phyloP scores from a whole-genome alignment of 1,284 basidiomycete genomes.

The Psilocybe mexicana region DNA sequence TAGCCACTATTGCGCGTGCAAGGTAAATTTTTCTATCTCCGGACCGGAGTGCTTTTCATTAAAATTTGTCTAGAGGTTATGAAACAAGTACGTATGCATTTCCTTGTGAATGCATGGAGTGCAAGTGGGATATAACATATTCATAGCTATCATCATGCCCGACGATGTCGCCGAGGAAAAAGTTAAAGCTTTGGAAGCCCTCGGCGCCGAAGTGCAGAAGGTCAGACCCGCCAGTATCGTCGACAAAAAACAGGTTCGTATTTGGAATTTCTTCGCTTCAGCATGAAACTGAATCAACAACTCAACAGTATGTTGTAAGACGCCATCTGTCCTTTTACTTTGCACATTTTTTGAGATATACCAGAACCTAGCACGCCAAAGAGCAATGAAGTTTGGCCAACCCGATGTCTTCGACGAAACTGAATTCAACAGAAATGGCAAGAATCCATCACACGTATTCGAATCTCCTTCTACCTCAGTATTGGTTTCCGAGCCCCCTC shows the following conservation, averaged over 20 bases:
- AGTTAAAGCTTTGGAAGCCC: constrained; percentile 76
- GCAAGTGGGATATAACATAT: background rate
- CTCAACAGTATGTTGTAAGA: constrained; percentile 53
- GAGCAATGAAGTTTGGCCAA: constrained; percentile 73
- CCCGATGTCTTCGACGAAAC: constrained; percentile 35
- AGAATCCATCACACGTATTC: constrained; percentile 29
- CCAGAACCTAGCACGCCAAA: constrained; percentile 81
- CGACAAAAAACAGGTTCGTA: constrained; percentile 86
- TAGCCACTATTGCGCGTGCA: constrained; percentile 90
- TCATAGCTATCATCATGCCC: constrained; percentile 85
- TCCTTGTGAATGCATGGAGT: background rate
- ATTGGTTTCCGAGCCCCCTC: constrained; percentile 58
- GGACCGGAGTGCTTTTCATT: constrained; percentile 1
- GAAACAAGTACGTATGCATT: constrained; percentile 58
- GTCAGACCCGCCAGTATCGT: constrained; percentile 90
- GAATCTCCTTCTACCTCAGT: constrained; percentile 44
- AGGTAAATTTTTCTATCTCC: constrained; percentile 49
- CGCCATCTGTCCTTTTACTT: background rate
- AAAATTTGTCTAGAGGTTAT: constrained; percentile 57
- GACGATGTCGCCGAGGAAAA: constrained; percentile 95
- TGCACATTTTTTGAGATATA: background rate
- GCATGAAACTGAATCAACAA: background rate
- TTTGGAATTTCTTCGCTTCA: background rate
- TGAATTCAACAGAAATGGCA: constrained; percentile 24
- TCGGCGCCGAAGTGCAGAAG: constrained; percentile 87